A percentile compares a stretch with the other conserved stretches of the same genome.
Conservation (phyloP, 768 basidiomycete species). For the Phylloporus rhodoxanthus region DNA sequence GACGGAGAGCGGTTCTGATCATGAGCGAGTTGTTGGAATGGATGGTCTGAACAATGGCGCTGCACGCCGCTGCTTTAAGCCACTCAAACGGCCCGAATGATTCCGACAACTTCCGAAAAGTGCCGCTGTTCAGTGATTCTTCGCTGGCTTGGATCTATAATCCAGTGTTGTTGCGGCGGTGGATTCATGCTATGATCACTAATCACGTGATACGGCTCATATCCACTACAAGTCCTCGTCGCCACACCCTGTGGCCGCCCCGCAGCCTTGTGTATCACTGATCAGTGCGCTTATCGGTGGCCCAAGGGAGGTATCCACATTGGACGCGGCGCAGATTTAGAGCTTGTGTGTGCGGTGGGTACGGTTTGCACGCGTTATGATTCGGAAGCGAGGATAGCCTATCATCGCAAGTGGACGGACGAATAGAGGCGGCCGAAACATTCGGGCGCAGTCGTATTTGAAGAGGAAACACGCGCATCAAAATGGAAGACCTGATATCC, state of each 20-base stretch:
- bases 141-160: neutral
- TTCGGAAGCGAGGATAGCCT: slow-evolving; percentile 8
- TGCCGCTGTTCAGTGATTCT: slow-evolving; percentile 13
- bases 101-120: slow-evolving; percentile 25
- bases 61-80: slow-evolving; percentile 18
- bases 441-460: slow-evolving; percentile 30
- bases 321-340: slow-evolving; percentile 1
- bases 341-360: slow-evolving; percentile 9
- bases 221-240: too few relatives aligned
- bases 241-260: too few relatives aligned
- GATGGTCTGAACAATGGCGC: neutral
- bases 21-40: slow-evolving; percentile 6
- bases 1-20: slow-evolving; percentile 10
- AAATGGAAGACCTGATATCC: slow-evolving; percentile 29
- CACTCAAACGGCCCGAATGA: slow-evolving; percentile 13
- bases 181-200: too few relatives aligned
- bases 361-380: slow-evolving; percentile 2
- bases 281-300: slow-evolving; percentile 7
- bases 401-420: slow-evolving; percentile 5
- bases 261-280: neutral
- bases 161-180: too few relatives aligned
- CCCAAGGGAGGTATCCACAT: neutral
- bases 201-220: neutral
- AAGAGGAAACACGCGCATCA: slow-evolving; percentile 34
- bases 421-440: slow-evolving; percentile 8